Conservation (phyloP, 257 asterid species). For the Penstemon eatonii region DNA sequence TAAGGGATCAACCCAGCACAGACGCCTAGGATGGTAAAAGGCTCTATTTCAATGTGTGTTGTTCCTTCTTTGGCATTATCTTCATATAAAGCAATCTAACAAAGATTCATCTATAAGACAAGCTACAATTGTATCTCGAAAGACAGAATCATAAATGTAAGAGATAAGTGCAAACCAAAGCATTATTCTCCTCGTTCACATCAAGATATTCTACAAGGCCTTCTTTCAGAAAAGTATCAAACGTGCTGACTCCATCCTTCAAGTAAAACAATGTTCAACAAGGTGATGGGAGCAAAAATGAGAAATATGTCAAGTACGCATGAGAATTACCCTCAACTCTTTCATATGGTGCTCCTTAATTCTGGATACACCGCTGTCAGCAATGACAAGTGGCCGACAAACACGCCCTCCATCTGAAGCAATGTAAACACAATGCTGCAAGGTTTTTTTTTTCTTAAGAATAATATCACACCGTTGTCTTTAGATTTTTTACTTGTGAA, state of each 20-base stretch:
- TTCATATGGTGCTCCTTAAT: conserved; percentile 94
- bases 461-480: neutral
- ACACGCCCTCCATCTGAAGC: conserved; percentile 99
- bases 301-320: conserved; percentile 19
- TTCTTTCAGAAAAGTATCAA: conserved; percentile 75
- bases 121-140: conserved; percentile 16
- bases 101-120: conserved; percentile 30
- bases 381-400: conserved; percentile 96
- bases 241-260: conserved; percentile 89
- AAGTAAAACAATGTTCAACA: conserved; percentile 31
- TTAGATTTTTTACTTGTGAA: conserved; percentile 16
- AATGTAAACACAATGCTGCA: conserved; percentile 90
- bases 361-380: conserved; percentile 91
- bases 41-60: conserved; percentile 96
- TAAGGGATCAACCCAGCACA: conserved; percentile 95
- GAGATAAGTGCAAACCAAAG: conserved; percentile 60
- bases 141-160: conserved; percentile 3
- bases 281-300: conserved; percentile 22
- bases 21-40: conserved; percentile 88
- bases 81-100: conserved; percentile 87
- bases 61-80: conserved; percentile 70
- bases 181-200: conserved; percentile 96
- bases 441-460: conserved; percentile 28
- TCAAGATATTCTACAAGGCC: conserved; percentile 97
- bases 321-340: conserved; percentile 74